Evolutionary conservation across 306 rosid genomes (phyloP), one percentile per base, ranked within the genome.

Genomic region (Trifolium subterraneum): DNA sequence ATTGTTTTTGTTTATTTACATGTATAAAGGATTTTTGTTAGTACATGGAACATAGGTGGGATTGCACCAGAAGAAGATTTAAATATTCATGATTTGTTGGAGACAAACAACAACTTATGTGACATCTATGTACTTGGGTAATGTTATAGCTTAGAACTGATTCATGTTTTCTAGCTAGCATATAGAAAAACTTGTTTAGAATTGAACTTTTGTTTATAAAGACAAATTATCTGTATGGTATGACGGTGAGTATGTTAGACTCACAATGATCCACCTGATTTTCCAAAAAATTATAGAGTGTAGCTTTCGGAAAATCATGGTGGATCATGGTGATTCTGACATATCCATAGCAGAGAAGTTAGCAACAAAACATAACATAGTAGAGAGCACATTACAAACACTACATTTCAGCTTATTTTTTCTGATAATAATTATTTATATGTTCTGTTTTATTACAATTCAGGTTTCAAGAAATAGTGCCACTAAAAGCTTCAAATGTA

Each of bases 21-120:
- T 85, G 44, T 69, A n/a, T n/a, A 9, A 70, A 92, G 98, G 86
- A 71, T 91, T 33, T 93, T 89, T 68, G 92, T 85, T 23, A 87
- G 97, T 81, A 90, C 98, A 27, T 93, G 98, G 98, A 93, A 93
- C 84, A 89, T 88, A 2, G 98, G 96, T 36, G 98, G 97, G 45
- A 50, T 86, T 87, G 90, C 92, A 84, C 97, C 98, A 2, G 71
- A 82, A 22, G 83, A 86, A 65, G 90, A 81, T 74, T 72, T 91
- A 82, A 78, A 83, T 10, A 33, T 93, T 11, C 85, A 84, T 75
- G 92, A 86, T 59, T 87, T 89, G 88, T 71, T 93, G 35, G 93
- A 88, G 15, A 83, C 80, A 76, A 14, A 75, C 68, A 74, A 67
- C 61, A 54, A 70, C 16, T 58, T 88, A n/a, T 91, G 90, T 80